A percentile compares a stretch with the other conserved stretches of the same genome.
These are phyloP conservation scores for Ceratocystis huliohia DNA, from an alignment of 2,329 filamentous ascomycete species.

Conservation along the genomic window DNA sequence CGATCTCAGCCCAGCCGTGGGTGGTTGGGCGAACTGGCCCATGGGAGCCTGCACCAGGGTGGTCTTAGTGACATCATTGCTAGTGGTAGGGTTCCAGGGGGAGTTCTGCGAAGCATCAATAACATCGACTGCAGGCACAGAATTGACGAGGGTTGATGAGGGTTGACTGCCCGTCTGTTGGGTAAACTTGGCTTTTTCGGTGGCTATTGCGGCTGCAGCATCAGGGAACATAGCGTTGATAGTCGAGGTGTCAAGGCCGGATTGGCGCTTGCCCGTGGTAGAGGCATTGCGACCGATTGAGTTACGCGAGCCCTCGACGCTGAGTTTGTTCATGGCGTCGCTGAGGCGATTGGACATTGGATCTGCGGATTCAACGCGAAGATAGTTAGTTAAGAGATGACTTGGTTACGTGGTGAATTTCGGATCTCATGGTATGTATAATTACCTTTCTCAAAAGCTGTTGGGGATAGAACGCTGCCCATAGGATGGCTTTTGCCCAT, in stretches of 20 bases:
- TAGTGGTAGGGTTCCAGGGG: conserved; percentile 55
- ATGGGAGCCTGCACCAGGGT: conserved; percentile 69
- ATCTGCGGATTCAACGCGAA: conserved; percentile 42
- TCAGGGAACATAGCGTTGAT: conserved; percentile 99
- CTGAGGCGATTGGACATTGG: conserved; percentile 92
- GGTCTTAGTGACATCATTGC: conserved; percentile 48
- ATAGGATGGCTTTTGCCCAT: conserved; percentile 98
- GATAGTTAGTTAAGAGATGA: conserved; percentile 20
- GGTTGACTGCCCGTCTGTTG: conserved; percentile 86
- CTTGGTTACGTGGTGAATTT: not conserved
- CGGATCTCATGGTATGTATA: conserved; percentile 9
- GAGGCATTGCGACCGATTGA: conserved; percentile 71
- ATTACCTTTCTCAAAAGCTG: conserved; percentile 91
- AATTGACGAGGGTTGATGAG: conserved; percentile 85
- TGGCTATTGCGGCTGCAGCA: conserved; percentile 93
- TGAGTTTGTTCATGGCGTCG: conserved; percentile 93
- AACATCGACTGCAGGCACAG: conserved; percentile 42
- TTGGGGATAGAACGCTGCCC: conserved; percentile 86
- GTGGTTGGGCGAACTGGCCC: conserved; percentile 87
- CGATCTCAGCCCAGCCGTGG: conserved; percentile 63
- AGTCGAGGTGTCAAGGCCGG: conserved; percentile 79
- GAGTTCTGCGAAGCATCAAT: conserved; percentile 55
- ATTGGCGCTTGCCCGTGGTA: conserved; percentile 73
- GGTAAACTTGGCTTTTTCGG: conserved; percentile 94
- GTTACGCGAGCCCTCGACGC: conserved; percentile 73